Base-by-base conservation (phyloP, 805 yeast genomes). In the Kuraishia floccosa region DNA sequence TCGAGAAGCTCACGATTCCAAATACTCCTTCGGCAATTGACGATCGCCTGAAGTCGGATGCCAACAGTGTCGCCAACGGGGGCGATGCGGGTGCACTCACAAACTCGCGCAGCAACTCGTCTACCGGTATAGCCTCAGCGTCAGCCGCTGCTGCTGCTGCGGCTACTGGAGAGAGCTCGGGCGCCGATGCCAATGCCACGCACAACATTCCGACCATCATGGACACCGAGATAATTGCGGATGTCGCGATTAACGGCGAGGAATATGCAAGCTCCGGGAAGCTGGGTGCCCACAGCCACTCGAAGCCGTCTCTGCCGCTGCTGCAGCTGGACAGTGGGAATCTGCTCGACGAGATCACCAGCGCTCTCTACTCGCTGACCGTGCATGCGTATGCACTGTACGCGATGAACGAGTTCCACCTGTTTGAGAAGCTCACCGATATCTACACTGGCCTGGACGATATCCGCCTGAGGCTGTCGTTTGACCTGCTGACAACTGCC, bases 321-420 rank as follows among this genome's bases (percentile, higher is more conserved):
- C 18, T 15, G 14, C 30, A 9, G 15, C 13, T 19, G 24, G 17
- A 21, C 31, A 20, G 19, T 8, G 21, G 6, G 13, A 50, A 62
- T 17, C 47, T 76, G 33, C 44, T 64, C 6, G 71, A 65, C 26
- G 89, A 80, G 48, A 62, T 78, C 34, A 63, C 60, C 9, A 67
- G 76, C 10, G 66, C 78, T 2, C 51, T 79, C 38, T 62, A 68
- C 14, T 64, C 75, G 28, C 54, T 81, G 32, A 62, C 73, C 10
- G 64, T 79, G 6, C 82, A 79, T 41, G 68, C 79, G 30, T 80
- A 68, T 51, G 72, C 83, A 1, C 60, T 79, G 43, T 81, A 80
- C 52, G 72, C 87, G 0, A 68, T 72, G 40, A 80, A 82, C 26
- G 83, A 80, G 46, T 76, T 74, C 39, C 56, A 65, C n/a, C 60